Evolutionary conservation across 2,329 filamentous ascomycete species (phyloP), one percentile per base, ranked within the genome.

Genomic region (Aspergillus sp.): DNA sequence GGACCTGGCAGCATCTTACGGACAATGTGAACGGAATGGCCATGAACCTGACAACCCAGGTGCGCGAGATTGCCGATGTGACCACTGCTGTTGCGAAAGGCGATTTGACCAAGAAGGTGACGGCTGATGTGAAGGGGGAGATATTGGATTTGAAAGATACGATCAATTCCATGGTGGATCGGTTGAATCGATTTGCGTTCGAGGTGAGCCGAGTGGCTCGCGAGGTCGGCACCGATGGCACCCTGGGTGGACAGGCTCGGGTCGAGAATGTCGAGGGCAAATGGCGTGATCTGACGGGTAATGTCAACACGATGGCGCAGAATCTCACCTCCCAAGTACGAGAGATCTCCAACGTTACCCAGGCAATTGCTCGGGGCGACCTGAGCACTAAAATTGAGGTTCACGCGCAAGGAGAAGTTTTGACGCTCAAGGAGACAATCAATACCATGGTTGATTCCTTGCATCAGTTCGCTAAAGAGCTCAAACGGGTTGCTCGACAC

Each of bases 21-120:
- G 82, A 89, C 53, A 88, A 88, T 43, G 89, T 98, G 63, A 98
- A 98, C 63, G 83, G 88, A 47, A 96, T 98, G 89, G 89, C 89
- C 55, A 93, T 91, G 73, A 98, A 96, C 59, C 68, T 98, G 49
- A 96, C 89, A 2, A 93, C 91, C 4, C 89, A 98, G 67, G 91
- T 98, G 55, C 81, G 89, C 66, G 88, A 95, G 62, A 98, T 98
- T 49, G 91, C 89, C 41, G 86, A 89, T 53, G 91, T 98, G 38
- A 96, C 89, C 3, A 94, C 88, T 2, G 89, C 89, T 37, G 89
- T 98, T 41, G 89, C 89, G 32, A 84, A 82, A 58, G 89, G 89
- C 53, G 89, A 98, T 61, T 68, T 98, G 41, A 93, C 85, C 41
- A 86, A 91, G 65, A 96, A 95, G 68, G 95, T 98, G 54, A 82